A percentile compares a stretch with the other conserved stretches of the same genome.
phyloP scores from a whole-genome alignment of 371 early-diverging fungal genomes.

The Choanephora cucurbitarum region DNA sequence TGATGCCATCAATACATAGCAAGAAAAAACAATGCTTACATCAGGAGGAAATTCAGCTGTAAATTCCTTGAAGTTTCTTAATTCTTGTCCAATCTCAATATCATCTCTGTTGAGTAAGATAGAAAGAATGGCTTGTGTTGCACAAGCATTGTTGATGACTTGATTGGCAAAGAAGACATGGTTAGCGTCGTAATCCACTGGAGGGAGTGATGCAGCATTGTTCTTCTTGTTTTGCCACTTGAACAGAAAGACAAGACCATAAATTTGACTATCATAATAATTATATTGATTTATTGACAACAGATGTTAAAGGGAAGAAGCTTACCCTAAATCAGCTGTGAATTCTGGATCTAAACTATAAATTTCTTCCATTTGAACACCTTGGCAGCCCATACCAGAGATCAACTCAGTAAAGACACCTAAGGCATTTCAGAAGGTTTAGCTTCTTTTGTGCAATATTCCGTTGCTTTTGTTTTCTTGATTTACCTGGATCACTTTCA shows the following conservation, averaged over 20 bases:
- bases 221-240: slow-evolving; percentile 70
- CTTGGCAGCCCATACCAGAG: slow-evolving; percentile 78
- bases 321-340: slow-evolving; percentile 62
- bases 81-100: slow-evolving; percentile 74
- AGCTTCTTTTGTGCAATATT: too few relatives aligned
- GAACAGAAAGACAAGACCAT: slow-evolving; percentile 91
- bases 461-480: too few relatives aligned
- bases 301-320: too few relatives aligned
- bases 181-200: slow-evolving; percentile 27
- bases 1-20: background rate
- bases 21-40: slow-evolving; percentile 38
- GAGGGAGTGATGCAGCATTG: slow-evolving; percentile 20
- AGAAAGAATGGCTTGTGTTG: slow-evolving; percentile 92
- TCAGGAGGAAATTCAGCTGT: slow-evolving; percentile 79
- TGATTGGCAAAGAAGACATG: slow-evolving; percentile 81
- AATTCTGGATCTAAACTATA: slow-evolving; percentile 67
- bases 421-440: too few relatives aligned
- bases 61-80: slow-evolving; percentile 79
- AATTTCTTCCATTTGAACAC: slow-evolving; percentile 83
- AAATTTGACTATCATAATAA: slow-evolving; percentile 77
- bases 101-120: slow-evolving; percentile 76
- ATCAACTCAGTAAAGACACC: slow-evolving; percentile 93
- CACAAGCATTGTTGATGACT: slow-evolving; percentile 86
- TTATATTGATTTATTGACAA: too few relatives aligned
- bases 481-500: slow-evolving; percentile 87